Evolutionary conservation across 2,329 filamentous ascomycete species (phyloP), one percentile per base, ranked within the genome.

Genomic region (Dothistroma septosporum): DNA sequence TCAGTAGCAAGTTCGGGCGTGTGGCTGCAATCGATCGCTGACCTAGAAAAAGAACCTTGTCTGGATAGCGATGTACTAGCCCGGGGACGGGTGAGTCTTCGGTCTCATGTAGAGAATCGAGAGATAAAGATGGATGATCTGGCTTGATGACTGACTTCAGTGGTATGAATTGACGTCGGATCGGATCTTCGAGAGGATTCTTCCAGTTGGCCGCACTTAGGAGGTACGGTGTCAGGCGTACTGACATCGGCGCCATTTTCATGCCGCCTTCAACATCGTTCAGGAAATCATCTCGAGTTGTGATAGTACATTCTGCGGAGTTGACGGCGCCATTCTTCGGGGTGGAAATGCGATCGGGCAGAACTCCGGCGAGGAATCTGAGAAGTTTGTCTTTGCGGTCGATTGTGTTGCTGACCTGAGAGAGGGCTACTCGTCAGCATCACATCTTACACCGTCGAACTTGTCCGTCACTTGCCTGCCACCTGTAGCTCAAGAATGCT

Each of bases 11-110:
- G 14, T 12, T n/a, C 19, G 22, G 19, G 35, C 53, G 41, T 24
- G 22, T 21, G 8, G n/a, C 19, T 28, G 24, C 24, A 1, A n/a
- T 31, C 16, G 16, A 44, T 31, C 2, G 66, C 78, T 70, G 73
- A 86, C 84, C 80, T 32, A 87, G 74, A 58, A 88, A 86, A 6
- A 88, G 72, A 1, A 82, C 85, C 70, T 85, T 86, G 61, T 87
- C 84, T 0, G 80, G 80, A 69, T 88, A 88, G n/a, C 85, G 78
- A 69, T 87, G 85, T 2, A 87, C 83, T 2, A 87, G 71, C 0
- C 83, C 84, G 16, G 77, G 74, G 1, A 86, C 82, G 0, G 83
- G 82, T 7, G 79, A 82, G 65, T 87, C 83, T 3, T 74, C 73
- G 31, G 76, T 75, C 74, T 88, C 85, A 49, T 83, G 76, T n/a